A percentile compares a stretch with the other conserved stretches of the same genome.
phyloP scores from a whole-genome alignment of 202 grass and related monocot genomes.

The Dendrocalamus latiflorus region DNA sequence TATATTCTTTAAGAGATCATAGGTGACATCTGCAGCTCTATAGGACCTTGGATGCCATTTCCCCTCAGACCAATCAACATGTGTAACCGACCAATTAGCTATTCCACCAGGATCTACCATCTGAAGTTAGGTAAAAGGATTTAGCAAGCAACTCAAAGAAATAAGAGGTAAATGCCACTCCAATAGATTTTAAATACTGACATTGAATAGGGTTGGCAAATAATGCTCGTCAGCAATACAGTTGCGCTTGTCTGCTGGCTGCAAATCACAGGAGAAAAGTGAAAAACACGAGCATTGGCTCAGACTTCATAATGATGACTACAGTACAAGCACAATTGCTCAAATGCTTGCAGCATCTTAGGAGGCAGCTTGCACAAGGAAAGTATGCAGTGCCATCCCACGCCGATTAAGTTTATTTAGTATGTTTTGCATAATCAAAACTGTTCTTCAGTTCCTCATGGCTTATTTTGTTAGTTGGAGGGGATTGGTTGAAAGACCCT shows the following conservation, averaged over 20 bases:
- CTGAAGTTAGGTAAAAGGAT: conserved; percentile 34
- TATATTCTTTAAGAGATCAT: conserved; percentile 86
- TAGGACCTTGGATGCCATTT: conserved; percentile 99
- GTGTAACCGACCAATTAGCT: conserved; percentile 91
- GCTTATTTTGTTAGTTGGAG: conserved; percentile 3
- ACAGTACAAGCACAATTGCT: background rate
- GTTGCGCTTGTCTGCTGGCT: conserved; percentile 87
- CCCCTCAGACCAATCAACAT: conserved; percentile 97
- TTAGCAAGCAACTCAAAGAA: conserved; percentile 21
- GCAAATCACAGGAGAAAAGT: conserved; percentile 22
- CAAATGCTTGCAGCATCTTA: background rate
- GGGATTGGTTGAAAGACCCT: conserved; percentile 1
- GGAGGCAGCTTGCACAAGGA: background rate
- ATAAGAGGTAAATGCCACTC: conserved; percentile 15
- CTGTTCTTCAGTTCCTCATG: background rate
- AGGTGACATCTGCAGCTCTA: conserved; percentile 69
- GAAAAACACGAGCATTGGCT: background rate
- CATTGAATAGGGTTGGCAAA: conserved; percentile 88
- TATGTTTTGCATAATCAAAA: background rate
- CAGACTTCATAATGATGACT: conserved; percentile 15
- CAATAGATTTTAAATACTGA: conserved; percentile 42
- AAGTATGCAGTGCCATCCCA: background rate
- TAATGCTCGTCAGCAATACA: conserved; percentile 99
- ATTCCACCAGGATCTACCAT: conserved; percentile 93
- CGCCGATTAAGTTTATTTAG: background rate